Evolutionary conservation across 495 filamentous ascomycete genomes (phyloP), one percentile per base, ranked within the genome.

Genomic region (Bacidia gigantensis): DNA sequence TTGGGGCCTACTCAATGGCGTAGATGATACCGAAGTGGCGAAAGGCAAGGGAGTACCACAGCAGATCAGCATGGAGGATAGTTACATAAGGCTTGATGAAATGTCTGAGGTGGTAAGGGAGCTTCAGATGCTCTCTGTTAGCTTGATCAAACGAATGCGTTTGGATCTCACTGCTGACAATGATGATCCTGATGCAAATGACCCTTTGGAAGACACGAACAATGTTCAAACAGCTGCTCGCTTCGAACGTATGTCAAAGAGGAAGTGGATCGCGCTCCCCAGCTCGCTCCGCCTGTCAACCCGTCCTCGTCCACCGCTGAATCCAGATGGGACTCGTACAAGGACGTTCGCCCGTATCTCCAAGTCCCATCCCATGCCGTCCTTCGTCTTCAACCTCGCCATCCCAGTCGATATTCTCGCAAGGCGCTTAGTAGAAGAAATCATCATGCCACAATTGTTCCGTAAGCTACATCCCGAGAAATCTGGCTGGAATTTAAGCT

Each of bases 31-130:
- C 7, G 80, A 84, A 40, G 87, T 97, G 17, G 72, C 76, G 18
- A 73, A 80, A 55, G 84, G 81, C 1, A 76, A 79, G 57, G 79
- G 78, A 38, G 64, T 94, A 12, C 90, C 90, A 0, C 80, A 79
- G 11, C 89, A 95, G 64, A 95, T 97, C 63, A 89, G 86, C 65
- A 93, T 97, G 54, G 90, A 97, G 62, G 87, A 97, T 63, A 86
- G 86, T 3, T 97, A 92, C 62, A 71, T 73, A 45, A 76, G 78
- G 1, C 69, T 95, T 1, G 74, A 81, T 56, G 77, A 71, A 0
- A 55, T 82, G 41, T 64, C 76, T 2, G 72, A 80, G 43, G 77
- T 87, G 2, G 68, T 67, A n/a, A 71, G 72, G 41, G 83, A 89
- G 59, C 70, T 97, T 20, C 58, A 62, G 0, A 65, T 73, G 21